Evolutionary conservation across 176 grass and related monocot genomes (phyloP), one percentile per base, ranked within the genome.

Genomic region (Canna indica): DNA sequence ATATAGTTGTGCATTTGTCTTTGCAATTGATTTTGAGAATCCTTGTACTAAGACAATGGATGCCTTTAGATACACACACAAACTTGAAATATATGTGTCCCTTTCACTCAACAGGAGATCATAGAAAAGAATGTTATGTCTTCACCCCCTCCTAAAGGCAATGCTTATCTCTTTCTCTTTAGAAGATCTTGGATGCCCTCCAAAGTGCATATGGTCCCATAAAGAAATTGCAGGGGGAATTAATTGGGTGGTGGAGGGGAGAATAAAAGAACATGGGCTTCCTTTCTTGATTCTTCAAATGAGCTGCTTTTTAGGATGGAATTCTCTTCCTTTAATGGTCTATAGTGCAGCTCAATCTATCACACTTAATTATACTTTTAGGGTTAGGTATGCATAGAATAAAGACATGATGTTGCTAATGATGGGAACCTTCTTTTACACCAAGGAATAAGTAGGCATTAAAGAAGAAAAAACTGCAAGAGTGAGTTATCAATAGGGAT

Each of bases 111-210:
- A 36, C 32, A 57, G 48, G 48, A 72, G 70, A 56, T 72, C 1
- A 27, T 72, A 6, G 31, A 54, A 72, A 56, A 36, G 31, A 72
- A 36, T 72, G 47, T 33, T 24, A 34, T 16, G 47, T 57, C 70
- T 38, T 36, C 67, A 17, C 41, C 41, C 67, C 32, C 1, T 72
- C 70, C 47, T 24, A 72, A 72, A 72, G 48, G 48, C 47, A 53
- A 8, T 57, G 30, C 31, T 72, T 14, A 72, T 72, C 22, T 72
- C 48, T 36, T 57, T 72, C 70, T 56, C 70, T 72, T 57, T 72
- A 72, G 31, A 57, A 56, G 70, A 57, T 72, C 47, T 72, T 54
- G 32, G 70, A 72, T 72, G 70, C 70, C 22, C 70, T 38, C 57
- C 70, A 36, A 72, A 72, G 47, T 30, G 48, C 52, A 64, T 33